Evolutionary conservation across 208 protist species (phyloP).

Genomic region (Trypanosomatidae sp.): DNA sequence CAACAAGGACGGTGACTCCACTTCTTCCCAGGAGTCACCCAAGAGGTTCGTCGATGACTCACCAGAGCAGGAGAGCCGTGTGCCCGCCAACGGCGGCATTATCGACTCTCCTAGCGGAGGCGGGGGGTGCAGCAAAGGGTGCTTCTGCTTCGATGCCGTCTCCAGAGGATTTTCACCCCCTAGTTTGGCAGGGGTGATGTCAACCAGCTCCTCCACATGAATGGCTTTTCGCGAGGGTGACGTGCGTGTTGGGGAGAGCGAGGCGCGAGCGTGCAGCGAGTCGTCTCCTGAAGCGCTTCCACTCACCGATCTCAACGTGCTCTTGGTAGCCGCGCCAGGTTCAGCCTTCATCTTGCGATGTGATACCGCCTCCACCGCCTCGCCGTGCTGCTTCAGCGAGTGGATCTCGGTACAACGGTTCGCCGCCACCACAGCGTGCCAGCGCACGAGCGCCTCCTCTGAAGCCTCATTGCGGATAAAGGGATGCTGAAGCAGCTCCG

Average conservation of each 20-base stretch:
- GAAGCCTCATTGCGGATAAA: slow-evolving; percentile 54
- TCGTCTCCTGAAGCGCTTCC: slow-evolving; percentile 1
- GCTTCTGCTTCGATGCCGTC: not conserved
- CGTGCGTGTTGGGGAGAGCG: slow-evolving; percentile 4
- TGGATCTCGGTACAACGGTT: slow-evolving; percentile 11
- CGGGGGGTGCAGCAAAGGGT: not conserved
- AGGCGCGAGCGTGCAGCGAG: not conserved
- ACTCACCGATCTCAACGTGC: not conserved
- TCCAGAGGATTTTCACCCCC: not conserved
- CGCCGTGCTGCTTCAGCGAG: not conserved
- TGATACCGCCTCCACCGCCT: not conserved
- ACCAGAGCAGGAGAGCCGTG: not conserved
- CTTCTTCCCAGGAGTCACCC: slow-evolving; percentile 19
- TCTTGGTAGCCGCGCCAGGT: not conserved
- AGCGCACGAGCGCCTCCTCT: slow-evolving; percentile 25
- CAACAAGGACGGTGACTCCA: not conserved
- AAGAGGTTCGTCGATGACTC: not conserved
- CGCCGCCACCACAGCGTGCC: slow-evolving; percentile 30
- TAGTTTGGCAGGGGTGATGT: not conserved
- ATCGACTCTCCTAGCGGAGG: not conserved
- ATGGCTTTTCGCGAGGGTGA: not conserved
- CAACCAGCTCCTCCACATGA: slow-evolving; percentile 6
- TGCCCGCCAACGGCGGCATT: not conserved
- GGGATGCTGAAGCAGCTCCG: slow-evolving; percentile 74
- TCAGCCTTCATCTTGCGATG: not conserved